These are phyloP conservation scores for Pichia exigua DNA, from an alignment of 805 yeast species.

Conservation along the genomic window DNA sequence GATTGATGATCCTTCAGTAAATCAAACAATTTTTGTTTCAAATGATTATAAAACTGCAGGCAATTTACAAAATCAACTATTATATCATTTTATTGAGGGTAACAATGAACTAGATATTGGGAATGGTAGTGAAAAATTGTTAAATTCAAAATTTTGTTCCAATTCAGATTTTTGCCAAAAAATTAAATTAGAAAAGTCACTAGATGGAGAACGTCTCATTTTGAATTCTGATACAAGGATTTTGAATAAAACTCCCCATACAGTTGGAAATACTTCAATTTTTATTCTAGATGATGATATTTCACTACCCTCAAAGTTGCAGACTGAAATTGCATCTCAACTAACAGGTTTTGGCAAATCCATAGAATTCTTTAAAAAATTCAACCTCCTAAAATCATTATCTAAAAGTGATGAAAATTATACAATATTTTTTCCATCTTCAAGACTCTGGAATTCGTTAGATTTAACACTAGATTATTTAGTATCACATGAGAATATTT, in stretches of 20 bases:
- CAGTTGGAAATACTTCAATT: constrained; percentile 58
- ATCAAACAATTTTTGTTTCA: constrained; percentile 56
- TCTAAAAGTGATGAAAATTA: constrained; percentile 53
- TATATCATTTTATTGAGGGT: constrained; percentile 60
- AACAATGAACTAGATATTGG: constrained; percentile 20
- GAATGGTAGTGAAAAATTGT: constrained; percentile 22
- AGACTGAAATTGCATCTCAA: constrained; percentile 54
- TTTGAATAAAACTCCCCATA: constrained; percentile 29
- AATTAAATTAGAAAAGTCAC: constrained; percentile 35
- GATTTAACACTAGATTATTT: constrained; percentile 57
- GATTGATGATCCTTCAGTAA: constrained; percentile 42
- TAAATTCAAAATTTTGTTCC: constrained; percentile 45
- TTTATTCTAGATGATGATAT: constrained; percentile 56
- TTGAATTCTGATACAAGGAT: constrained; percentile 55
- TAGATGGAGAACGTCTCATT: constrained; percentile 24
- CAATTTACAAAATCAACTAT: constrained; percentile 28
- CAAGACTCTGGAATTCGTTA: constrained; percentile 58
- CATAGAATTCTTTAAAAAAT: constrained; percentile 44
- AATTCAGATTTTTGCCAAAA: constrained; percentile 51
- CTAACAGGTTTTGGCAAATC: constrained; percentile 58
- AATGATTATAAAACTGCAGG: constrained; percentile 25
- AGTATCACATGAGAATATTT: constrained; percentile 40
- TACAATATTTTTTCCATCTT: constrained; percentile 72
- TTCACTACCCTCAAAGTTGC: constrained; percentile 54
- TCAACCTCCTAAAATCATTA: constrained; percentile 42